These are phyloP conservation scores for Apiotrichum veenhuisii DNA, from an alignment of 1,284 basidiomycete genomes.

Conservation along the genomic window DNA sequence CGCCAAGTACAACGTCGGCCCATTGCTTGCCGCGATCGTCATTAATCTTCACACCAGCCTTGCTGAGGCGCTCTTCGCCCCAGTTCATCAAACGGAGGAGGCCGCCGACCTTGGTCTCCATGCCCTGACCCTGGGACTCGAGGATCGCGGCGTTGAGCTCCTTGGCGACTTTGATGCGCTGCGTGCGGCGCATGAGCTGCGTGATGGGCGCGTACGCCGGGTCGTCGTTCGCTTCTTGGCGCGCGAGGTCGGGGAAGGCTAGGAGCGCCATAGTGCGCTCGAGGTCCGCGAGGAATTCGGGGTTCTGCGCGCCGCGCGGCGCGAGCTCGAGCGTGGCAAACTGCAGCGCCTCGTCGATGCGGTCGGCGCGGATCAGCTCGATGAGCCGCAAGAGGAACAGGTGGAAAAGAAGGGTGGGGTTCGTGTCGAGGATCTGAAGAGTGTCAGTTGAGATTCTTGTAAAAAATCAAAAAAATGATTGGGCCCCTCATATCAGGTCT, in stretches of 20 bases:
- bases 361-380: slow-evolving; percentile 82
- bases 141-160: slow-evolving; percentile 94
- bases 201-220: slow-evolving; percentile 43
- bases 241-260: slow-evolving; percentile 67
- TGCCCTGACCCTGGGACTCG: slow-evolving; percentile 83
- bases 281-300: slow-evolving; percentile 84
- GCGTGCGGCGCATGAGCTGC: slow-evolving; percentile 69
- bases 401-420: slow-evolving; percentile 83
- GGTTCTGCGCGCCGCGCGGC: slow-evolving; percentile 88
- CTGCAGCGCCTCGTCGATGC: slow-evolving; percentile 71
- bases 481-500: slow-evolving; percentile 52
- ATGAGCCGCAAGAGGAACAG: slow-evolving; percentile 92
- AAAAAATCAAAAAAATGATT: slow-evolving; percentile 41
- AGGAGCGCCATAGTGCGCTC: slow-evolving; percentile 94
- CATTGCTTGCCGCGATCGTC: slow-evolving; percentile 18
- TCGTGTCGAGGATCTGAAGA: slow-evolving; percentile 84
- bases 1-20: slow-evolving; percentile 16
- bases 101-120: slow-evolving; percentile 84
- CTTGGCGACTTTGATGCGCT: slow-evolving; percentile 81
- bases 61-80: slow-evolving; percentile 77
- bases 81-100: slow-evolving; percentile 79
- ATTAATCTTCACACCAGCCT: slow-evolving; percentile 43
- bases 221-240: slow-evolving; percentile 37
- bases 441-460: slow-evolving; percentile 19
- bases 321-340: slow-evolving; percentile 94